Evolutionary conservation across 139 green algal genomes (phyloP).

Genomic region (Parachlorella kessleri): DNA sequence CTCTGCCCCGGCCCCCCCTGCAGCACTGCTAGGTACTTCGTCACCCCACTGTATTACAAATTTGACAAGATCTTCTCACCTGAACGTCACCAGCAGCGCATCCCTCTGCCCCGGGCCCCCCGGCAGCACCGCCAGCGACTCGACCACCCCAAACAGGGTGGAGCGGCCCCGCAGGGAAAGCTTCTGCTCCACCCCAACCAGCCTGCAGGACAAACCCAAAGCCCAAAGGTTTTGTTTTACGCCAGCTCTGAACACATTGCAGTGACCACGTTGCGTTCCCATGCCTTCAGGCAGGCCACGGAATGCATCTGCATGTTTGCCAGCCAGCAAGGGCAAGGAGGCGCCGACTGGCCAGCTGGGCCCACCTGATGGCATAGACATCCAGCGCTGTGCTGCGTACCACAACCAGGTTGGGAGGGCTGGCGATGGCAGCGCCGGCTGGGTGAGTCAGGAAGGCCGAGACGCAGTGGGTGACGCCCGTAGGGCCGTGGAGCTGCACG

Average conservation of each 20-base stretch:
- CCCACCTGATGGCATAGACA: constrained; percentile 58
- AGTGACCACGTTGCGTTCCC: no score
- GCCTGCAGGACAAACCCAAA: no score
- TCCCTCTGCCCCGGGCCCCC: constrained; percentile 54
- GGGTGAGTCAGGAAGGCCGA: constrained; percentile 69
- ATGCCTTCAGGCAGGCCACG: no score
- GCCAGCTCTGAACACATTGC: no score
- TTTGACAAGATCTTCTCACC: no score
- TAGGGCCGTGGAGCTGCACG: constrained; percentile 73
- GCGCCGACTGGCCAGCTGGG: no score
- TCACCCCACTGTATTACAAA: no score
- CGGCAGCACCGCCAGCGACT: constrained; percentile 73
- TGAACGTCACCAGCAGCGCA: constrained; percentile 74
- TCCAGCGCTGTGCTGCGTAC: constrained; percentile 70
- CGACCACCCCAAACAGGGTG: constrained; percentile 67
- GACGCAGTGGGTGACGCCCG: constrained; percentile 61
- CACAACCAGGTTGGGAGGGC: constrained; percentile 75
- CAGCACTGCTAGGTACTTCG: constrained; percentile 77
- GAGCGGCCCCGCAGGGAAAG: constrained; percentile 58
- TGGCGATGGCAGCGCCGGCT: not conserved
- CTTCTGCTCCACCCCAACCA: not conserved
- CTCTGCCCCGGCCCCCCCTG: constrained; percentile 40
- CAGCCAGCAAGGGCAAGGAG: not conserved
- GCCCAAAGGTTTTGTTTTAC: no score
- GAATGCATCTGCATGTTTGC: no score